Conservation (phyloP, 306 rosid genomes). For the cucumber (Cucumis sativus) region Cucumber_9930_V3 NC_026659.2:28609501-28610000, state of each 20-base stretch:
- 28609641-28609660: conserved; percentile 2
- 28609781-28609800: conserved; percentile 41
- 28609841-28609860: conserved; percentile 47
- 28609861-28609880: conserved; percentile 41
- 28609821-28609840: conserved; percentile 37
- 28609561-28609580: conserved; percentile 5
- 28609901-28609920: conserved; percentile 85
- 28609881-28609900: conserved; percentile 52
- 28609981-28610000: background rate
- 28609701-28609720: conserved; percentile 63
- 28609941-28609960: background rate
- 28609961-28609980: background rate
- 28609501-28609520: conserved; percentile 4
- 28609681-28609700: conserved; percentile 28
- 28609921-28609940: conserved; percentile 88
- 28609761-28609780: conserved; percentile 65
- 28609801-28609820: conserved; percentile 14
- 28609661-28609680: background rate
- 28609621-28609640: background rate
- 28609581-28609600: background rate
- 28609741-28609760: conserved; percentile 94
- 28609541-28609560: conserved; percentile 23
- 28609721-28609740: conserved; percentile 89
- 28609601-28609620: background rate
- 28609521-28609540: conserved; percentile 13